Percentiles rank a stretch among this genome's conserved stretches.
Evolutionary conservation across 495 filamentous ascomycete species (phyloP).

Genomic region (Melanomma pulvis-pyrius): DNA sequence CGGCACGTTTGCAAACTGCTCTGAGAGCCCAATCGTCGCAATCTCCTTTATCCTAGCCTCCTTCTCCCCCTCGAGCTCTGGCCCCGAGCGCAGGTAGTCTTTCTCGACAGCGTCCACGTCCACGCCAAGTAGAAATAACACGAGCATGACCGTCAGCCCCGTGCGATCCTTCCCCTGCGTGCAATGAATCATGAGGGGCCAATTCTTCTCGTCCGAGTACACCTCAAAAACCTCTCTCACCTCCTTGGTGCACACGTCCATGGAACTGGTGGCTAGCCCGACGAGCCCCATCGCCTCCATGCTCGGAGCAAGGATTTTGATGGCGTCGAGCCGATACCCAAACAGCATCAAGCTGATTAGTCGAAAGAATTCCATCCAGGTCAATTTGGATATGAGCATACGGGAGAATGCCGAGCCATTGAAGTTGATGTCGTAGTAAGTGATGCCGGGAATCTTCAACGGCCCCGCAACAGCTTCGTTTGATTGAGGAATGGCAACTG

Average conservation of each 20-base stretch:
- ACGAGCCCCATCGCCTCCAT: slow-evolving; percentile 69
- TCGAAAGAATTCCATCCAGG: slow-evolving; percentile 66
- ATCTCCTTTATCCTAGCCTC: slow-evolving; percentile 70
- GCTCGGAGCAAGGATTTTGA: slow-evolving; percentile 65
- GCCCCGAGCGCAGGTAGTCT: slow-evolving; percentile 68
- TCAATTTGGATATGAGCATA: slow-evolving; percentile 68
- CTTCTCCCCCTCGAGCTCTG: slow-evolving; percentile 62
- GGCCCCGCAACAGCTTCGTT: slow-evolving; percentile 52
- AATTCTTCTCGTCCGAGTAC: slow-evolving; percentile 50
- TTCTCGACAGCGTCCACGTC: slow-evolving; percentile 58
- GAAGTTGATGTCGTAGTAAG: slow-evolving; percentile 65
- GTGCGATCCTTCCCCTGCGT: slow-evolving; percentile 90
- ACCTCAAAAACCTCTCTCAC: slow-evolving; percentile 62
- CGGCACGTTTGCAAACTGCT: slow-evolving; percentile 68
- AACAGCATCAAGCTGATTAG: slow-evolving; percentile 60
- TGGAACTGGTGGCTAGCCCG: slow-evolving; percentile 65
- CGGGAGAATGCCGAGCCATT: slow-evolving; percentile 72
- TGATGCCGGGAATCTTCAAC: slow-evolving; percentile 61
- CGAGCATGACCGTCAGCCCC: slow-evolving; percentile 68
- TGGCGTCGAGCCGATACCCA: slow-evolving; percentile 68
- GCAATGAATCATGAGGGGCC: slow-evolving; percentile 74
- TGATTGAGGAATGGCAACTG: slow-evolving; percentile 45
- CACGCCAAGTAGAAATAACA: slow-evolving; percentile 61
- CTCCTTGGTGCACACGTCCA: slow-evolving; percentile 65
- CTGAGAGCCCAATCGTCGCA: slow-evolving; percentile 63